Conservation (phyloP, 2,329 filamentous ascomycete genomes). For the Fusarium palustre region DNA sequence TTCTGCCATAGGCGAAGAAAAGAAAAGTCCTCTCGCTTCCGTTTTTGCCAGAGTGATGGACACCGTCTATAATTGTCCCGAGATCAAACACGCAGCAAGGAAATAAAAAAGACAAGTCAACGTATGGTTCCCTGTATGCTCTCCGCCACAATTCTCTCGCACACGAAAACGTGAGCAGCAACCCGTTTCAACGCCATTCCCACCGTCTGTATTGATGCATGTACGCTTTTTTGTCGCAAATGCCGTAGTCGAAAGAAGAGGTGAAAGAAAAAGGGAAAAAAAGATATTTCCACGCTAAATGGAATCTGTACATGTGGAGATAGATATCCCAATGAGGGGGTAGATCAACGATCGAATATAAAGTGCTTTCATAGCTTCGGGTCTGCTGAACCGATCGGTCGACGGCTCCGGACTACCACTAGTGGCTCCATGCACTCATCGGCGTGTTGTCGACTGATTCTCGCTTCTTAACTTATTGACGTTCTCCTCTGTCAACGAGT, state of each 20-base stretch:
- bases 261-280: conserved; percentile 4
- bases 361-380: conserved; percentile 16
- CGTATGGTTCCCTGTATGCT: conserved; percentile 5
- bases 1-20: conserved; percentile 15
- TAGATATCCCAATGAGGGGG: not conserved
- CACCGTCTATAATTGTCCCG: conserved; percentile 35
- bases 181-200: conserved; percentile 37
- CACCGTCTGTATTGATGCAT: conserved; percentile 33
- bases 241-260: conserved; percentile 17
- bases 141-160: conserved; percentile 6
- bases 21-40: conserved; percentile 4
- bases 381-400: conserved; percentile 8
- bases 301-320: conserved; percentile 6
- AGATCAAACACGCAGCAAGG: conserved; percentile 3
- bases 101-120: conserved; percentile 9
- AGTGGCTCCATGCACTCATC: conserved; percentile 15
- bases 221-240: conserved; percentile 33
- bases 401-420: not conserved
- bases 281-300: conserved; percentile 7
- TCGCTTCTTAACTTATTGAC: conserved; percentile 60
- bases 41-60: conserved; percentile 20
- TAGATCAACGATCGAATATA: conserved; percentile 23
- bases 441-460: conserved; percentile 42
- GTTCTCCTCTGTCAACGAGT: conserved; percentile 66
- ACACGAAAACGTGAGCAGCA: conserved; percentile 5